Percentiles rank a stretch among this genome's conserved stretches.
phyloP scores from a whole-genome alignment of 83 land plant species.

The Thuja plicata region DNA sequence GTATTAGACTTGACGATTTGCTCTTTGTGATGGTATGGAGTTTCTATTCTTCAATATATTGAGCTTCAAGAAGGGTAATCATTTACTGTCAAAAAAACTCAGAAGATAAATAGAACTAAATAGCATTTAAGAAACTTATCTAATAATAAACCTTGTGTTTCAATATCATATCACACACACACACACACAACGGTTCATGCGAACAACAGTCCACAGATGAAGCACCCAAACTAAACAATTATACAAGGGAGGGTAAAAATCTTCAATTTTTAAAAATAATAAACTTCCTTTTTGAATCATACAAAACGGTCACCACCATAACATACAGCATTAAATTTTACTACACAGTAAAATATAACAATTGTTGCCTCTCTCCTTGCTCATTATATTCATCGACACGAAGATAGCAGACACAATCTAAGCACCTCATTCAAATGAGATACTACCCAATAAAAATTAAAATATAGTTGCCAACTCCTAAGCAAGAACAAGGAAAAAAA shows the following conservation, averaged over 20 bases:
- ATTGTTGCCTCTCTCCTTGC: neutral
- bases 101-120: neutral
- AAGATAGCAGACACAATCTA: neutral
- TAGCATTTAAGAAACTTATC: neutral
- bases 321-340: neutral
- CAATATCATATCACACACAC: neutral
- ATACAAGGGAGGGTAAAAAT: neutral
- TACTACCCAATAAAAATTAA: neutral
- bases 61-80: neutral
- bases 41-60: neutral
- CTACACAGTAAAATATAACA: neutral
- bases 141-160: neutral
- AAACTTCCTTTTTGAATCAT: neutral
- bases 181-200: neutral
- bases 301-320: neutral
- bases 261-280: neutral
- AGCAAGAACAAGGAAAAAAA: neutral
- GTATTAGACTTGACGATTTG: neutral
- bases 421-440: neutral
- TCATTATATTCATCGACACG: neutral
- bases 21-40: neutral
- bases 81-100: neutral
- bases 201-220: neutral
- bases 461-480: slow-evolving; percentile 1
- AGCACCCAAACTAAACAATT: neutral